Base-by-base conservation (phyloP, 1,284 basidiomycete species). In the Tetrapyrgos nigripes region DNA sequence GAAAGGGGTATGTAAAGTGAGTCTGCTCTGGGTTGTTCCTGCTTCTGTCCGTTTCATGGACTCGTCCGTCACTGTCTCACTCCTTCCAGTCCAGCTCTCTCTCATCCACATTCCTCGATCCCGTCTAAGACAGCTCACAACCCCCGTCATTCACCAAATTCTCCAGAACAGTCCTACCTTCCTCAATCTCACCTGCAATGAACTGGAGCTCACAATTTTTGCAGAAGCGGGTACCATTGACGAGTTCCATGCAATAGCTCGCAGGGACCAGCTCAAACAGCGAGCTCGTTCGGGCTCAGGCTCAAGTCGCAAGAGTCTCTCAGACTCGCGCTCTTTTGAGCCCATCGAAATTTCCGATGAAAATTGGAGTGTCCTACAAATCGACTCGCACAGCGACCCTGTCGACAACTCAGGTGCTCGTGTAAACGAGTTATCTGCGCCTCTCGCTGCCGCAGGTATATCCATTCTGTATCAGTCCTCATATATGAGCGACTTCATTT, bases 391-490 rank as follows among this genome's bases (percentile, higher is more conserved):
- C 68, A 86, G 82, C 43, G 83, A 88, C 68, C 79, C 80, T 59
- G 74, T 87, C 33, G 89, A 88, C 67, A 85, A 82, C 61, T 86
- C 88, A 4, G 88, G 89, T 24, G 85, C 87, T n/a, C 80, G 89
- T 46, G 86, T 93, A 1, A 85, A 89, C 59, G 88, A 92, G 69
- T 79, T 94, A 28, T 93, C 92, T 27, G 88, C 88, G 6, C 89
- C 89, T 24, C 78, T 94, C 11, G 91, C 92, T 4, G 84, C 83
- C 24, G 91, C 89, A 33, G 91, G 91, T 9, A 92, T 94, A 45
- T 90, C 90, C 27, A 94, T 94, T 57, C 77, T 94, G 4, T 94
- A 93, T 70, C 92, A 93, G 71, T 93, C 91, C 4, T 91, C 89
- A 10, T 92, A 94, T 71, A 88, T 88, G 82, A 89, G 90, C 66